Percentiles rank a stretch among this genome's conserved stretches.
Evolutionary conservation across 495 filamentous ascomycete species (phyloP).

Genomic region (Aspergillus asperescens): DNA sequence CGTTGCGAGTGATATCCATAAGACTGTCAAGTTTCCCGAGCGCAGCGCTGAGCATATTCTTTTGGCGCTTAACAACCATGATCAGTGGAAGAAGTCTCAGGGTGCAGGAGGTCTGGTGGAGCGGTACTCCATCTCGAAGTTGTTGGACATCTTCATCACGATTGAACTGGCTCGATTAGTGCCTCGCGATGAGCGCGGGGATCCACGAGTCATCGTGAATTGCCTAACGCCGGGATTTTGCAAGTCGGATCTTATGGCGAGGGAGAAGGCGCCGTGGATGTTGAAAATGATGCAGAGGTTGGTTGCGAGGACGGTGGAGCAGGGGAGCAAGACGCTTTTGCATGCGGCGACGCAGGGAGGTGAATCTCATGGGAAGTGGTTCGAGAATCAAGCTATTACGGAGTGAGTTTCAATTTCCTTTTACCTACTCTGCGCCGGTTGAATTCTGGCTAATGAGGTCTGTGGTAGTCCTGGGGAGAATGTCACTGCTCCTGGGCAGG

Average conservation of each 20-base stretch:
- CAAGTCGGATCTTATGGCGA: slow-evolving; percentile 15
- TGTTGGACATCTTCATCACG: slow-evolving; percentile 16
- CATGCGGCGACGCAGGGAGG: slow-evolving; percentile 13
- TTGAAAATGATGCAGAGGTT: slow-evolving; percentile 13
- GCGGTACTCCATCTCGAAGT: slow-evolving; percentile 17
- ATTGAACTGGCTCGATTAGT: slow-evolving; percentile 11
- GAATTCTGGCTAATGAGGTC: neutral
- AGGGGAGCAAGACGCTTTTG: slow-evolving; percentile 22
- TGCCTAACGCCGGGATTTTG: slow-evolving; percentile 17
- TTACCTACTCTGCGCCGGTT: neutral
- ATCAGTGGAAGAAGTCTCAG: slow-evolving; percentile 10
- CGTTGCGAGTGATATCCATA: slow-evolving; percentile 14
- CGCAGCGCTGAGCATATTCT: slow-evolving; percentile 3
- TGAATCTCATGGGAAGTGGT: slow-evolving; percentile 17
- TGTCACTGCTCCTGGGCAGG: slow-evolving; percentile 7
- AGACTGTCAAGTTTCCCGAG: slow-evolving; percentile 6
- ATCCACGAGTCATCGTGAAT: slow-evolving; percentile 16
- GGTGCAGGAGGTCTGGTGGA: neutral
- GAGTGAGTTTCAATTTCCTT: slow-evolving; percentile 12
- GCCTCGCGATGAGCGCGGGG: neutral
- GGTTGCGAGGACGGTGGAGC: slow-evolving; percentile 19
- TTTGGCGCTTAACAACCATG: slow-evolving; percentile 5
- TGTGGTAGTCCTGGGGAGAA: slow-evolving; percentile 13
- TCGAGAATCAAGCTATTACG: slow-evolving; percentile 16
- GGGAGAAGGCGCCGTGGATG: slow-evolving; percentile 15